These are phyloP conservation scores for Candida fluviatilis DNA, from an alignment of 805 yeast genomes.

Conservation along the genomic window DNA sequence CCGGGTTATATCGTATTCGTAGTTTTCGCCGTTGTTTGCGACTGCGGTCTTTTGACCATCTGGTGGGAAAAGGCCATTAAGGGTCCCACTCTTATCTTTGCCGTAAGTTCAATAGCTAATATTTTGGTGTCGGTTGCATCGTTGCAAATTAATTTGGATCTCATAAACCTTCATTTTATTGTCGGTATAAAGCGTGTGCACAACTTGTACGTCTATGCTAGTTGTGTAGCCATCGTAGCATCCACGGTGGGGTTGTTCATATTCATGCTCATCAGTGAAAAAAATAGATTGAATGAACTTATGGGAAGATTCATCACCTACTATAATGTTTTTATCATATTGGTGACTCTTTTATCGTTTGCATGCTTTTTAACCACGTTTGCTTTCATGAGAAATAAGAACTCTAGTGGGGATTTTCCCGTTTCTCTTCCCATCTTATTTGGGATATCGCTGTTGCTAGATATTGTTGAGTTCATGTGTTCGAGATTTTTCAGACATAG, in stretches of 20 bases:
- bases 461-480: slow-evolving; percentile 7
- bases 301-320: slow-evolving; percentile 9
- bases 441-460: slow-evolving; percentile 6
- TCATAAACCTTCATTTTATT: slow-evolving; percentile 5
- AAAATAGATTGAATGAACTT: slow-evolving; percentile 10
- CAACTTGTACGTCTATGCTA: slow-evolving; percentile 7
- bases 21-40: slow-evolving; percentile 3
- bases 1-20: slow-evolving; percentile 4
- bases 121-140: slow-evolving; percentile 7
- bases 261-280: slow-evolving; percentile 7
- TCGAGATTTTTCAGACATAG: slow-evolving; percentile 9
- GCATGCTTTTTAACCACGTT: slow-evolving; percentile 7
- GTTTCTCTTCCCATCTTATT: slow-evolving; percentile 9
- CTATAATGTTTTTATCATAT: slow-evolving; percentile 3
- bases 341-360: slow-evolving; percentile 4
- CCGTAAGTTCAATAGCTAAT: slow-evolving; percentile 4
- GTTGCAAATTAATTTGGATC: slow-evolving; percentile 8
- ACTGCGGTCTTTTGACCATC: slow-evolving; percentile 6
- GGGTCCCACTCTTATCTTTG: slow-evolving; percentile 6
- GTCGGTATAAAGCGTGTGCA: slow-evolving; percentile 7
- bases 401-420: slow-evolving; percentile 5
- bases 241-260: slow-evolving; percentile 9
- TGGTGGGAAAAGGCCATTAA: slow-evolving; percentile 9
- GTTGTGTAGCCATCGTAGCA: slow-evolving; percentile 9
- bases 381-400: too few relatives aligned